Base-by-base conservation (phyloP, 176 grass and related monocot genomes). In the Oryza glumipatula region DNA sequence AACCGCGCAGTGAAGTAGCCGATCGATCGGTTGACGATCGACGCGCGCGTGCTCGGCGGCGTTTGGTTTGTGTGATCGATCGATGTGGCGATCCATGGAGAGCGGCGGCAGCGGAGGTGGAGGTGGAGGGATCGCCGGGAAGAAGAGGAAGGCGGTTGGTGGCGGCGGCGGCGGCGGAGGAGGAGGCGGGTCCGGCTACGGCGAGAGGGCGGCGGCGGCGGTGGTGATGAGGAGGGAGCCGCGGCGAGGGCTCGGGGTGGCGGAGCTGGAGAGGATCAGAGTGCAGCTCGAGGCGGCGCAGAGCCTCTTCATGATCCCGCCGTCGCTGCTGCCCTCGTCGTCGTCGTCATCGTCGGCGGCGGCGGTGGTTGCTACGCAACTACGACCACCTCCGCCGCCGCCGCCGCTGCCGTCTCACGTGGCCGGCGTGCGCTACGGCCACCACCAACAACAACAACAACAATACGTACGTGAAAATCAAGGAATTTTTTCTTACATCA, bases 261-360 rank as follows among this genome's bases (percentile, higher is more conserved):
- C 63, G 43, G 86, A 77, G 52, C 90, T 91, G 22, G 91, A 81
- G 67, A 73, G 70, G 38, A 92, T 88, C 68, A 84, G 90, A 72
- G 73, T 65, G 79, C 81, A 84, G 54, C 63, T 88, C 11, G 88
- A 89, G 72, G 65, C 80, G 83, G 88, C 78, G 54, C 78, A 82
- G 72, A 41, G 19, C n/a, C 66, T 80, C 88, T 89, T 86, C 83
- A 19, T 78, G 64, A 76, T 28, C 51, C 52, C 71, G 70, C 4
- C 61, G 0, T 49, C 69, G 39, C 9, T 68, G 36, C 2, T 28
- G 28, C 26, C 26, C 26, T 28, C 28, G 2, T 35, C 33, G 33
- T 35, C 36, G 52, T 2, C 86, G 23, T n/a, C 69, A 13, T 2
- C 39, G 15, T 19, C 76, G 43, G 0, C 79, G 41, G 5, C 66